Conservation (phyloP, 1,139 yeast species). For the Taphrina wiesneri region DNA sequence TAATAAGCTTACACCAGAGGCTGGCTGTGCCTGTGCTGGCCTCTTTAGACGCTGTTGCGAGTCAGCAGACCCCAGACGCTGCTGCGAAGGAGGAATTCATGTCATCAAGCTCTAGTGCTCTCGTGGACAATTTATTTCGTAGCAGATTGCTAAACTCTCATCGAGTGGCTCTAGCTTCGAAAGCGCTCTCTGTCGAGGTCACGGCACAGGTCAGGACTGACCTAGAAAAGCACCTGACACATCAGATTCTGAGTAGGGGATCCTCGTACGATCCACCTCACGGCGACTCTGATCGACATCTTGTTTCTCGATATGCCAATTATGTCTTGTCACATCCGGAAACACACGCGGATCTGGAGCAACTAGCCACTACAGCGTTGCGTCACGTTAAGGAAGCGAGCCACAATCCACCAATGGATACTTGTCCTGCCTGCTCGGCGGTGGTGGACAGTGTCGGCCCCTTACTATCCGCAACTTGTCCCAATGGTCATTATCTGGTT, state of each 20-base stretch:
- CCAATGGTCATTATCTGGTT: constrained; percentile 1
- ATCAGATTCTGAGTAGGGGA: neutral
- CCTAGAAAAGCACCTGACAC: neutral
- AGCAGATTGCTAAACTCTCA: neutral
- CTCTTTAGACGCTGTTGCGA: neutral
- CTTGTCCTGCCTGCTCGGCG: constrained; percentile 21
- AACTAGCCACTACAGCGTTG: neutral
- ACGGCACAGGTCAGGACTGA: neutral
- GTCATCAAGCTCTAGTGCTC: neutral
- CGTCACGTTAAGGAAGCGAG: neutral
- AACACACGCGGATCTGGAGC: neutral
- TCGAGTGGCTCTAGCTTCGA: neutral
- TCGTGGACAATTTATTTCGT: neutral
- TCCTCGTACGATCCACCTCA: neutral
- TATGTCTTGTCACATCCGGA: neutral
- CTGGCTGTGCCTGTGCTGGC: neutral
- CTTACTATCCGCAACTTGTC: neutral
- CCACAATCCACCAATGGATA: neutral
- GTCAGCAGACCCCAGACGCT: neutral
- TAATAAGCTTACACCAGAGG: neutral
- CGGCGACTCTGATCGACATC: neutral
- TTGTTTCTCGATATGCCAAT: neutral
- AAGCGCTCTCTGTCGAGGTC: neutral
- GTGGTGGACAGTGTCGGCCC: neutral
- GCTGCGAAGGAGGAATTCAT: neutral